Base-by-base conservation (phyloP, 495 filamentous ascomycete genomes). In the Neurospora tetrasperma region DNA sequence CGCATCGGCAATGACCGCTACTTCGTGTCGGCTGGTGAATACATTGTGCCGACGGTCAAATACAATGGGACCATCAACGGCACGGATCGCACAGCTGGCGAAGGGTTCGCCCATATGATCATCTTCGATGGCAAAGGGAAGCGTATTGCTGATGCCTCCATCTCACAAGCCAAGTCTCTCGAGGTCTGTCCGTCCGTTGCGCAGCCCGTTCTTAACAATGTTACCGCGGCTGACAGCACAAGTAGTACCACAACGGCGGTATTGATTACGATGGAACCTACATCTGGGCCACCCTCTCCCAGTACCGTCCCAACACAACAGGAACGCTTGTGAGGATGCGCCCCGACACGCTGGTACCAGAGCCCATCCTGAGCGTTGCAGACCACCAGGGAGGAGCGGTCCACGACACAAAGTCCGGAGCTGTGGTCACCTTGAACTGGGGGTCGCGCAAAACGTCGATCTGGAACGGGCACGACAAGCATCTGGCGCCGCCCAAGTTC, bases 201-300 rank as follows among this genome's bases (percentile, higher is more conserved):
- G 44, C 35, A 23, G 20, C n/a, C 48, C 14, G 41, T 20, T 40
- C 69, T 27, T 20, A 8, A 41, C n/a, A 42, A 23, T 20, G 69
- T 20, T 20, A 42, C 69, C n/a, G 18, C 35, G 12, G 69, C 41
- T 42, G 35, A 39, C 69, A 42, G 69, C 9, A 20, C 41, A 18
- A 46, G 11, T 40, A 77, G 71, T 82, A 82, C 69, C 81, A 83
- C 73, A 73, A 71, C 42, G 80, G 82, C 10, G 82, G 81, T 6
- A 76, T 84, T 42, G 82, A 83, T 69, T 84, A 83, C 66, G 81
- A 84, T 70, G 81, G 81, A n/a, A 76, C 75, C 9, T 82, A 79
- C 40, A 78, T 83, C 35, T 84, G 81, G 80, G 74, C 75, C 0
- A 78, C 80, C 0, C 59, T 82, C 11, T 72, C 77, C 20, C 79